Evolutionary conservation across 176 grass and related monocot species (phyloP).

Genomic region (Leersia perrieri): DNA sequence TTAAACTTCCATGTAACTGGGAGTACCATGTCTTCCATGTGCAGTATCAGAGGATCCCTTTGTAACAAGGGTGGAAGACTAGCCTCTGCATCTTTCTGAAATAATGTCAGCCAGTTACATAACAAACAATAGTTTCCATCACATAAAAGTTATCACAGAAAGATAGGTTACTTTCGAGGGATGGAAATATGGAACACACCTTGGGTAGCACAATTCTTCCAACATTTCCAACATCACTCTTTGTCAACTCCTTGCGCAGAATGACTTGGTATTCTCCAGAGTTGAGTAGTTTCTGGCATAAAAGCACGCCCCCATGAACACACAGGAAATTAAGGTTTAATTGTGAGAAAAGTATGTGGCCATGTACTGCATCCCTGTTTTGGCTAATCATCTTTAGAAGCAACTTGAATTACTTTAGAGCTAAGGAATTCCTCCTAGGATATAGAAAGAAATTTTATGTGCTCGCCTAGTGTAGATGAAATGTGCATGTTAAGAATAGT

Average conservation of each 20-base stretch:
- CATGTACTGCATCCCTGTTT: background rate
- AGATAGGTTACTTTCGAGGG: background rate
- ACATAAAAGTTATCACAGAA: background rate
- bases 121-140: slow-evolving; percentile 17
- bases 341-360: slow-evolving; percentile 7
- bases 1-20: slow-evolving; percentile 85
- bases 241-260: slow-evolving; percentile 85
- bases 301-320: background rate
- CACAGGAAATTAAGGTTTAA: slow-evolving; percentile 21
- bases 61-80: slow-evolving; percentile 71
- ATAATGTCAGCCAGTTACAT: background rate
- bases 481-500: background rate
- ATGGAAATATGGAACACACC: slow-evolving; percentile 36
- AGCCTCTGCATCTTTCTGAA: slow-evolving; percentile 88
- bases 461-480: background rate
- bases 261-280: slow-evolving; percentile 57
- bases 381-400: background rate
- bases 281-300: slow-evolving; percentile 50
- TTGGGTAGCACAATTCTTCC: slow-evolving; percentile 94
- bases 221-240: slow-evolving; percentile 78
- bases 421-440: background rate
- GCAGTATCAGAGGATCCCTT: slow-evolving; percentile 67
- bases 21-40: slow-evolving; percentile 77
- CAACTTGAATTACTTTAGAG: slow-evolving; percentile 9
- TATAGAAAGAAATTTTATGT: no score